Evolutionary conservation across 495 filamentous ascomycete species (phyloP), one percentile per base, ranked within the genome.

Genomic region (Aspergillus campestris): DNA sequence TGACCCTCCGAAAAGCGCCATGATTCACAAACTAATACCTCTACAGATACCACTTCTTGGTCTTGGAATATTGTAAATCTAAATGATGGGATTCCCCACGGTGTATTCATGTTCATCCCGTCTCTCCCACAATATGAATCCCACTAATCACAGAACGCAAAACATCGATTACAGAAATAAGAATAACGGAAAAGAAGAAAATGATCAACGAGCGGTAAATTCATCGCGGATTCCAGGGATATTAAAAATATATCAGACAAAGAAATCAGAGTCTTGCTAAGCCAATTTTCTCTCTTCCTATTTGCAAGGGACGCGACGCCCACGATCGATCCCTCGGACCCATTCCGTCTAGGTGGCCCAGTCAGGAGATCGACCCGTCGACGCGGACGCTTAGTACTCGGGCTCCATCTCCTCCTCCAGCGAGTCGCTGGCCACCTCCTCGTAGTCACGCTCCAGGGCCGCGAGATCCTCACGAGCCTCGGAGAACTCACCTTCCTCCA

Each of bases 401-500:
- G 87, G 87, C 75, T 96, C 91, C 55, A 75, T 75, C 62, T 82
- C 84, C 55, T 80, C 87, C 70, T 90, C 89, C 51, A 92, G 66
- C 50, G 91, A 95, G 70, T 98, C 92, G 62, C 89, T 89, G 53
- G 89, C 92, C 58, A 98, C 92, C 71, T 98, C 92, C 74, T 97
- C 94, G 75, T 98, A 98, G 71, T 98, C 92, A 52, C 91, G 86
- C 81, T 98, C 92, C 36, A 98, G 81, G 56, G 92, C 92, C 59
- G 92, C 92, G 59, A 98, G 69, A 71, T 98, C 92, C 77, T 98
- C 92, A 69, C 92, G 87, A 42, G 92, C 92, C 79, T 98, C 92
- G 39, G 88, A 94, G 78, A 98, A 98, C 70, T 98, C 92, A 63
- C 92, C 92, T 71, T 98, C 92, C 78, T 98, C 92, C 92, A 98